phyloP scores from a whole-genome alignment of 768 basidiomycete genomes.

The Tylopilus cervinicoccineus region DNA sequence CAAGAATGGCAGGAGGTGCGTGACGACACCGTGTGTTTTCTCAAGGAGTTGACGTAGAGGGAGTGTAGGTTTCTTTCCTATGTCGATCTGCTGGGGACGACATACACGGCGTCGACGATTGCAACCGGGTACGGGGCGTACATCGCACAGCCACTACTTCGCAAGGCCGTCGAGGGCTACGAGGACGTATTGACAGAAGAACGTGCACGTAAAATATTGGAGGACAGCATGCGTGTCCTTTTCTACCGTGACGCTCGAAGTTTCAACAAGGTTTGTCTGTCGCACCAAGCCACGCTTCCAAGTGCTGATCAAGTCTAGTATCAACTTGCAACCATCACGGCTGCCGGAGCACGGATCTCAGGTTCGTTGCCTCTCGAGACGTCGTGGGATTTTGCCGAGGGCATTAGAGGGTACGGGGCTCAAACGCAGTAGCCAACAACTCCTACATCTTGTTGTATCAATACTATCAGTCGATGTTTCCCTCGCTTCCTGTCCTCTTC shows the following conservation, averaged over 20 bases:
- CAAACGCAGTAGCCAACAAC: constrained; percentile 65
- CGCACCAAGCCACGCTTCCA: not conserved
- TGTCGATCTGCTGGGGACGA: constrained; percentile 95
- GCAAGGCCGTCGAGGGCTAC: constrained; percentile 83
- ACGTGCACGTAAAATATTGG: constrained; percentile 73
- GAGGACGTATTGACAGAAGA: constrained; percentile 73
- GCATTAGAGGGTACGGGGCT: constrained; percentile 84
- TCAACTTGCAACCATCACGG: constrained; percentile 90
- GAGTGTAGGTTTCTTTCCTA: constrained; percentile 80
- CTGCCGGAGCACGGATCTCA: constrained; percentile 70
- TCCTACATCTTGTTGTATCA: constrained; percentile 9
- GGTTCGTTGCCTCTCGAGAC: constrained; percentile 76
- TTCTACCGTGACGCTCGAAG: constrained; percentile 96
- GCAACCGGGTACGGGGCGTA: constrained; percentile 94
- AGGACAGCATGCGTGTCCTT: constrained; percentile 86
- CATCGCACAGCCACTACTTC: constrained; percentile 89
- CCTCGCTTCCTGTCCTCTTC: too few relatives aligned
- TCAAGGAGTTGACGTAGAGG: not conserved
- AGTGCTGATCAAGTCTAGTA: constrained; percentile 49
- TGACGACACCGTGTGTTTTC: not conserved
- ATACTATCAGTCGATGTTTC: constrained; percentile 2
- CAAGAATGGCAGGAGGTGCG: constrained; percentile 77
- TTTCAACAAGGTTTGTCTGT: constrained; percentile 76
- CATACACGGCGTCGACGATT: constrained; percentile 87
- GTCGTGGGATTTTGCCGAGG: constrained; percentile 90